Base-by-base conservation (phyloP, 176 grass and related monocot species). In the Eleusine coracana region DNA sequence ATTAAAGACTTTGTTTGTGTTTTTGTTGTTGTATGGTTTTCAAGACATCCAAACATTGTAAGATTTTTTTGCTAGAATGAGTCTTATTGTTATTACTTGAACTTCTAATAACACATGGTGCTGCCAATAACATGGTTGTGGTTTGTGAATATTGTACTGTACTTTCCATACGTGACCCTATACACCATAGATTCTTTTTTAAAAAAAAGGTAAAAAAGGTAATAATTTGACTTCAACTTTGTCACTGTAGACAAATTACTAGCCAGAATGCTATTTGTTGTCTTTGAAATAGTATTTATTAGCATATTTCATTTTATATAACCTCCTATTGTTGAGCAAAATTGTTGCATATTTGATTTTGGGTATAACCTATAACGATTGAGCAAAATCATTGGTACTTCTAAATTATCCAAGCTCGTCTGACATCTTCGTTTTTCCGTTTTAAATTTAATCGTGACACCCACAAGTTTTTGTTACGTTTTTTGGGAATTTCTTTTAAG, bases 351-450 rank as follows among this genome's bases (percentile, higher is more conserved):
- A 42, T 42, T 42, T 42, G 40, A 42, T 42, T 42, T 42, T 60
- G 74, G 38, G 29, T 79, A 52, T 48, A 51, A 51, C n/a, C 70
- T 75, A 25, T 6, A 49, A 10, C 17, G 42, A 66, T 78, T 66
- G 28, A 44, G 2, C 64, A 50, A 61, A 68, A 51, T 40, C 62
- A 12, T 42, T 82, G 21, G 75, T 76, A 21, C 31, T 29, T 46
- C 8, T 45, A 75, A 85, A 85, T 69, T 59, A 81, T 71, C n/a
- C 54, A 15, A 81, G 64, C 14, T 27, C 45, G 31, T 55, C 66
- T 45, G 18, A 51, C 29, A 29, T 73, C 42, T 73, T 34, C 31
- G 2, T 34, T 34, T 34, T 70, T 18, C 1, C 38, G 9, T 82
- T 66, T 60, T 74, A 29, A 70, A 78, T 51, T 82, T 46, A 10